Conservation (phyloP, 106 monocot genomes). For the Dendrobium catenatum region DNA sequence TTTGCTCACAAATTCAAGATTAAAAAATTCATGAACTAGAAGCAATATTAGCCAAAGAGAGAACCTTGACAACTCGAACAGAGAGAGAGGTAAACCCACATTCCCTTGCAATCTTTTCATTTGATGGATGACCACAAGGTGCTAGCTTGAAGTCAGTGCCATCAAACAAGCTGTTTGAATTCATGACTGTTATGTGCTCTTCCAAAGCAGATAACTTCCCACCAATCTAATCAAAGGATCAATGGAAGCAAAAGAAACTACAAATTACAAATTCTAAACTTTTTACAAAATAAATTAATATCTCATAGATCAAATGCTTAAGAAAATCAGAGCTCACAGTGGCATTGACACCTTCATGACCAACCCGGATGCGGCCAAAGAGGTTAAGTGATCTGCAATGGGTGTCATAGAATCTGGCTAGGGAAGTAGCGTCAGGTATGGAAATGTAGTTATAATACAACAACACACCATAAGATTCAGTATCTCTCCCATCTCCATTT, state of each 20-base stretch:
- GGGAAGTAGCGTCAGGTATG: conserved; percentile 43
- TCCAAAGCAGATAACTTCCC: conserved; percentile 72
- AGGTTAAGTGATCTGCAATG: conserved; percentile 65
- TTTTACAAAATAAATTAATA: background rate
- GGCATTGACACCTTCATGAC: conserved; percentile 86
- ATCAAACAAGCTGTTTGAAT: conserved; percentile 51
- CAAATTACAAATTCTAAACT: background rate
- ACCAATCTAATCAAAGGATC: conserved; percentile 51
- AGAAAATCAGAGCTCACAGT: conserved; percentile 39
- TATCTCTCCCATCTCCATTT: conserved; percentile 1
- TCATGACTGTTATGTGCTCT: conserved; percentile 70
- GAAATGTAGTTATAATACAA: conserved; percentile 85
- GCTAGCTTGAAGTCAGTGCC: conserved; percentile 96
- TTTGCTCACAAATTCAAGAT: background rate
- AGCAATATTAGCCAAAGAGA: conserved; percentile 6
- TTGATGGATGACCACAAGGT: conserved; percentile 42
- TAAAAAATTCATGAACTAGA: background rate
- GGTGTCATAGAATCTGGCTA: conserved; percentile 52
- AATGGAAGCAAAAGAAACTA: background rate
- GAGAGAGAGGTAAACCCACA: conserved; percentile 82
- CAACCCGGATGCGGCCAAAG: conserved; percentile 87
- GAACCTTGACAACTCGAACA: conserved; percentile 80
- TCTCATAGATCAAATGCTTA: background rate
- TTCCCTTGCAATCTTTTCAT: conserved; percentile 63
- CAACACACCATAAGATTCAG: conserved; percentile 46